Conservation (phyloP, 163 green algal species). For the Volvox carteri region DNA sequence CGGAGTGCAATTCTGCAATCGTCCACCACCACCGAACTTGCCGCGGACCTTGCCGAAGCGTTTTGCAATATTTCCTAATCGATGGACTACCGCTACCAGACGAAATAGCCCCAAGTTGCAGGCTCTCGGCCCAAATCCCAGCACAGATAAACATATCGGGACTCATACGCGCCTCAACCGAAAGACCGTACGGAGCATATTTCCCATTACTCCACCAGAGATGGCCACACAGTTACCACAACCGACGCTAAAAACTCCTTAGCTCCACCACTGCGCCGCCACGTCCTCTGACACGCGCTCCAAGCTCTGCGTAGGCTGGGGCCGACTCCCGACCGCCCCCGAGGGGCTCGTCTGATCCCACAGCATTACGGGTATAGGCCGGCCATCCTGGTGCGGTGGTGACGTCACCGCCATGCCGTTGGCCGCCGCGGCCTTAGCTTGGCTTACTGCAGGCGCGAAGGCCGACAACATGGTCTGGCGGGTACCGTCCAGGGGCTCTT, state of each 20-base stretch:
- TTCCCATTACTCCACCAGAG: too few species aligned
- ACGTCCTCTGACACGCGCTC: conserved; percentile 26
- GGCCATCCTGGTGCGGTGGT: neutral
- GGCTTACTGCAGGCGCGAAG: conserved; percentile 10
- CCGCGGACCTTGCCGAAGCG: too few species aligned
- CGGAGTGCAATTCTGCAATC: too few species aligned
- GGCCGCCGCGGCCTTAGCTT: neutral
- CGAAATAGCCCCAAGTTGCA: too few species aligned
- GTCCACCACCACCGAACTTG: too few species aligned
- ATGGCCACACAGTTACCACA: too few species aligned
- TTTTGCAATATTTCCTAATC: too few species aligned
- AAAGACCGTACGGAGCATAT: too few species aligned
- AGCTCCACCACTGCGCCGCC: conserved; percentile 29
- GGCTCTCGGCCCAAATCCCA: too few species aligned
- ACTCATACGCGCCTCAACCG: too few species aligned
- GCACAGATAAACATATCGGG: too few species aligned
- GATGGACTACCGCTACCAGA: too few species aligned
- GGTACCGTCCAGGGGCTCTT: neutral
- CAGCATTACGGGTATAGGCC: conserved; percentile 3
- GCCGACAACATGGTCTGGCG: neutral
- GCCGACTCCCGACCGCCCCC: neutral
- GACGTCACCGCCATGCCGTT: neutral
- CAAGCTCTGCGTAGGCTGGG: neutral
- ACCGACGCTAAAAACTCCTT: neutral
- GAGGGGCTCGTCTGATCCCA: conserved; percentile 6